Percentiles rank a stretch among this genome's conserved stretches.
Conservation (phyloP, 208 protist genomes). For the Acanthamoeba lugdunensis region DNA sequence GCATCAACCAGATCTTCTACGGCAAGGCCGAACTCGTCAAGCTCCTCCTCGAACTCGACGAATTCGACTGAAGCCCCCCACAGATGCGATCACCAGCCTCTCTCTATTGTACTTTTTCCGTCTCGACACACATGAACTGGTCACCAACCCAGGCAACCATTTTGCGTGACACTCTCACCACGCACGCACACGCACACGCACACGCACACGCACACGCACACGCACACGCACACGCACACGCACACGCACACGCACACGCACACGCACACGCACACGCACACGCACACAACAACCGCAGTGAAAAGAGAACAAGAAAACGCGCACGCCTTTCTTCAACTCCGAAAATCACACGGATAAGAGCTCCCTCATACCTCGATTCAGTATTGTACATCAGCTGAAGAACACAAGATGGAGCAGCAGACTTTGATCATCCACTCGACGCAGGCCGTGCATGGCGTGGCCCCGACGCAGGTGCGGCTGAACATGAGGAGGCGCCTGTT, state of each 20-base stretch:
- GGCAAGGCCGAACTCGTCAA: constrained; percentile 63
- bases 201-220: no score
- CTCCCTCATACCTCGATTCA: no score
- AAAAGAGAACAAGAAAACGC: no score
- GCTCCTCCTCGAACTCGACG: constrained; percentile 51
- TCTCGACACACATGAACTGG: no score
- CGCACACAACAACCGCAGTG: no score
- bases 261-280: no score
- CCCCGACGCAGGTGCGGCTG: background rate
- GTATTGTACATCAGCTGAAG: no score
- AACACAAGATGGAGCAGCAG: constrained; percentile 3
- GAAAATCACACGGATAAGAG: background rate
- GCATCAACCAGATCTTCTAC: constrained; percentile 70
- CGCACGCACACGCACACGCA: no score
- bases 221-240: no score
- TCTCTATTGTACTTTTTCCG: background rate
- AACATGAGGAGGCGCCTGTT: background rate
- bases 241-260: no score
- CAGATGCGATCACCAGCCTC: background rate
- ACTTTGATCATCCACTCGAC: background rate
- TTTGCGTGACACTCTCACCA: no score
- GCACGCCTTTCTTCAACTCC: background rate
- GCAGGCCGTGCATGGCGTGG: background rate
- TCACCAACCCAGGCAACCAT: no score
- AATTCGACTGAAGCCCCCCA: constrained; percentile 28